A percentile compares a stretch with the other conserved stretches of the same genome.
These are phyloP conservation scores for Quercus lobata DNA, from an alignment of 331 rosid species.

Conservation along the genomic window DNA sequence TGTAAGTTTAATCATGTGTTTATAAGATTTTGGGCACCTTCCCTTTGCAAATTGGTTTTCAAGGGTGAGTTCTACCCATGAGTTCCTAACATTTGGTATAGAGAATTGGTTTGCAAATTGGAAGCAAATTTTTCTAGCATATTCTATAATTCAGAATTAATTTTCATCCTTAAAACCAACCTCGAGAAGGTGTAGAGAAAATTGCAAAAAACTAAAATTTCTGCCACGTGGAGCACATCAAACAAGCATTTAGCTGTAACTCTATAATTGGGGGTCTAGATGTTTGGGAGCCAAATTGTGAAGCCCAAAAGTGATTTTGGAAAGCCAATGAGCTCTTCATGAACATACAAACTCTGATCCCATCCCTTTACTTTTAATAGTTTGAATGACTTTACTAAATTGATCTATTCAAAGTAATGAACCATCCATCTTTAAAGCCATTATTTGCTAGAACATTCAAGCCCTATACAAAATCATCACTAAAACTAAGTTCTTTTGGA, in stretches of 20 bases:
- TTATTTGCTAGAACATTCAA: constrained; percentile 7
- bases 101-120: too few species aligned
- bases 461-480: constrained; percentile 14
- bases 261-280: constrained; percentile 27
- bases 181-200: constrained; percentile 44
- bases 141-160: too few species aligned
- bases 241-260: constrained; percentile 53
- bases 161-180: too few species aligned
- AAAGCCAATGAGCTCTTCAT: constrained; percentile 60
- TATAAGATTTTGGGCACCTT: too few species aligned
- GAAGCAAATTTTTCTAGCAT: too few species aligned
- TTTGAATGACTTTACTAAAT: constrained; percentile 32
- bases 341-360: constrained; percentile 49
- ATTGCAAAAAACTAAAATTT: constrained; percentile 58
- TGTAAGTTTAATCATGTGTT: too few species aligned
- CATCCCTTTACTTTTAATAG: constrained; percentile 45
- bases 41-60: too few species aligned
- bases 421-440: constrained; percentile 60
- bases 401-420: constrained; percentile 63
- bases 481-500: constrained; percentile 28
- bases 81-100: too few species aligned
- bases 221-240: constrained; percentile 54
- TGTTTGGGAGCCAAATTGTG: constrained; percentile 23
- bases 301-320: constrained; percentile 31
- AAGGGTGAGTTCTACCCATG: too few species aligned